Evolutionary conservation across 108 stramenopile species (phyloP), one percentile per base, ranked within the genome.

Genomic region (Ochromonas danica): DNA sequence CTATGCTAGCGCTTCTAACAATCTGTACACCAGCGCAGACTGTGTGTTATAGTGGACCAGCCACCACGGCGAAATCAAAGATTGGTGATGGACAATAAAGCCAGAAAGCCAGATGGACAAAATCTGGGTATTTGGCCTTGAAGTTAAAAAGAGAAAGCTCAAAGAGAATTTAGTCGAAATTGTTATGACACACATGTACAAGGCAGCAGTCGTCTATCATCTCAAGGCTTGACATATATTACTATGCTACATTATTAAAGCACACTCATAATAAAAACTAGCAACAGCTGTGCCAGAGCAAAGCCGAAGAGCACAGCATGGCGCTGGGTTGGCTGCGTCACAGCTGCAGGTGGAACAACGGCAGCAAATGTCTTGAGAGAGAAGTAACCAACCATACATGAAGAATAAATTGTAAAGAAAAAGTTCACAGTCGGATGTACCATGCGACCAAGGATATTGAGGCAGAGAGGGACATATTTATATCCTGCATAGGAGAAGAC

Each of bases 401-500:
- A 41, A 2, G 71, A 45, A 72, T 84, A 84, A 28, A 84, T 42
- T 75, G 65, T 81, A n/a, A 78, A 41, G 10, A 80, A 40, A 71
- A 74, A 40, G 61, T 81, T 80, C 22, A 81, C 40, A 2, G 33
- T 33, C 1, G 39, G 1, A 6, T 71, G 62, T 38, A 84, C 25
- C 31, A 67, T 31, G 40, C 77, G 61, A 27, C 43, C 30, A 38
- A 84, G 2, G 17, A 51, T 77, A 63, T 65, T 78, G 42, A 84
- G 0, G 40, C 75, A 41, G 3, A 85, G 17, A 28, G n/a, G 28
- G 14, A 85, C 78, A 43, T 82, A 88, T 85, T 88, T 87, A 79
- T 88, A 88, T n/a, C 87, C 87, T 0, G 86, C 80, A 77, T 67
- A 82, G 14, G 86, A 81, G 41, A 83, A 42, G 35, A 88, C 70